Base-by-base conservation (phyloP, 176 grass and related monocot genomes). In the Hsuehochloa calcarea region DNA sequence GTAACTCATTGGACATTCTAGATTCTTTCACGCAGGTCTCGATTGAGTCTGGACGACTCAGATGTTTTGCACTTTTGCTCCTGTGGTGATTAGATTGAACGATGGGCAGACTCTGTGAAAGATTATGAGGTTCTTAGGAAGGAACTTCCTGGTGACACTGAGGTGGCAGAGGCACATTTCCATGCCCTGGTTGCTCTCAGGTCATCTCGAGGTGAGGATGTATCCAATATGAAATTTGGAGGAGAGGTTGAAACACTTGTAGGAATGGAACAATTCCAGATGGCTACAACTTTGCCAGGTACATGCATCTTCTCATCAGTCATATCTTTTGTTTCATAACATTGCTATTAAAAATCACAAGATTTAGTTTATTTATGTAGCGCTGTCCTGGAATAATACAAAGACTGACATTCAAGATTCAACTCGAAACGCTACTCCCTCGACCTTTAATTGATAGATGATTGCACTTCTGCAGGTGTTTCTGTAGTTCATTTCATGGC, bases 211-310 rank as follows among this genome's bases (percentile, higher is more conserved):
- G 96, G 96, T 14, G 96, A 95, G 64, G 93, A 93, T 23, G 82
- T 98, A 43, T 92, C 89, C 19, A 98, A 98, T 65, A 60, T 98
- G 83, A 98, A 95, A 63, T 98, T 98, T 87, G 96, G 96, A 66
- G 91, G 96, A 45, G 96, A 90, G 69, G 93, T 98, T 75, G 96
- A 98, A 81, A 79, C 78, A 70, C 90, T 98, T 44, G 74, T 72
- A 43, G 93, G 96, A 75, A 78, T 88, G 52, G 91, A 95, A 65
- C 93, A 95, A 43, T 98, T 98, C 73, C 91, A 90, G 69, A 79
- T 87, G 72, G 96, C 89, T 86, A 93, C 92, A 76, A 82, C 75
- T 51, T 92, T 98, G 78, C 96, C 96, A 62, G 96, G 96, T 98
- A 25, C 9, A 60, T n/a, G n/a, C 56, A 58, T 25, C 1, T 74